A percentile compares a stretch with the other conserved stretches of the same genome.
These are phyloP conservation scores for Cyclospora cayetanensis DNA, from an alignment of 169 alveolate species.

Conservation along the genomic window DNA sequence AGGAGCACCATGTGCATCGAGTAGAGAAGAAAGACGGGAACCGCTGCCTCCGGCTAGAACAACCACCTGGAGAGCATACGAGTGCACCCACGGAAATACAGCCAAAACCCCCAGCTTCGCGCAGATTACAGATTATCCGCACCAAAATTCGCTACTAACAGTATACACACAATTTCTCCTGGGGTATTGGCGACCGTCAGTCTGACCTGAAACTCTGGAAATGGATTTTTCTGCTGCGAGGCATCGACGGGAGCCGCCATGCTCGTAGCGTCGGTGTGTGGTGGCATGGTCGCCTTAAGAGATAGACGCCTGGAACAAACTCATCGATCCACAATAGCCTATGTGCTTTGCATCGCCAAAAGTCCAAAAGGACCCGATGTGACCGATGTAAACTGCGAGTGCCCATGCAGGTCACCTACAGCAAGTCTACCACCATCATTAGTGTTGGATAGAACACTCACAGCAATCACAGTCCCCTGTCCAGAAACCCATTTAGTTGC, in stretches of 20 bases:
- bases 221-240: slow-evolving; percentile 44
- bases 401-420: background rate
- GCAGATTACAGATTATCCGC: background rate
- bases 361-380: background rate
- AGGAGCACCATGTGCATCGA: background rate
- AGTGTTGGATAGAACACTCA: background rate
- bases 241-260: slow-evolving; percentile 51
- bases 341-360: background rate
- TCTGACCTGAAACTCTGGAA: slow-evolving; percentile 62
- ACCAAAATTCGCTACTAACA: background rate
- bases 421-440: background rate
- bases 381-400: background rate
- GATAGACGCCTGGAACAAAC: background rate
- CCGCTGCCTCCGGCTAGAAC: slow-evolving; percentile 71
- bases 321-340: background rate
- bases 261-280: slow-evolving; percentile 19
- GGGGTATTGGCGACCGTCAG: background rate
- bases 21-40: slow-evolving; percentile 58
- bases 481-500: background rate
- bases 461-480: background rate
- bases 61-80: slow-evolving; percentile 60
- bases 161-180: background rate
- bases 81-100: background rate
- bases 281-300: background rate
- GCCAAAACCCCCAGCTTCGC: too few relatives aligned